Evolutionary conservation across 2,329 filamentous ascomycete genomes (phyloP).

Genomic region (Xylaria polymorpha): DNA sequence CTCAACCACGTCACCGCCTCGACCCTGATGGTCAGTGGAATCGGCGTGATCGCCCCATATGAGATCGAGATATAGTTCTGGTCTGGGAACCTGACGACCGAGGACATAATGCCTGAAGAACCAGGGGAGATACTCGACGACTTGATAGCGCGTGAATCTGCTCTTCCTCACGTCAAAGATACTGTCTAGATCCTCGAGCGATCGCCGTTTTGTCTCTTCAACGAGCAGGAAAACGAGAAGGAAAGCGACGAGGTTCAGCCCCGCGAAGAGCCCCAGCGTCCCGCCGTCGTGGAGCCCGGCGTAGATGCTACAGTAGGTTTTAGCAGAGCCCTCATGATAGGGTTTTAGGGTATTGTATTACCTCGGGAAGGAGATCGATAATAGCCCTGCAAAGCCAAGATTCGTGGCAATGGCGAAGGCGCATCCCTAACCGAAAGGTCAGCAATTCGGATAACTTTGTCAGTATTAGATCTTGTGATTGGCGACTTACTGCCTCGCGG

Average conservation of each 20-base stretch:
- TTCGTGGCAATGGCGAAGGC: constrained; percentile 1
- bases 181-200: constrained; percentile 55
- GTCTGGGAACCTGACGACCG: constrained; percentile 37
- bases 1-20: background rate
- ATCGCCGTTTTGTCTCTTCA: constrained; percentile 57
- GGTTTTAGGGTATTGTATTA: background rate
- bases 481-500: background rate
- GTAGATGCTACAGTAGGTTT: constrained; percentile 40
- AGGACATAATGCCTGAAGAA: constrained; percentile 48
- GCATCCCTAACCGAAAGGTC: background rate
- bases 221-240: constrained; percentile 58
- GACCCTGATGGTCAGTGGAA: background rate
- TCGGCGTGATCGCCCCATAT: constrained; percentile 44
- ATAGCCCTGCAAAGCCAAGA: background rate
- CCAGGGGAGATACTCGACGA: constrained; percentile 53
- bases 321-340: background rate
- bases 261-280: constrained; percentile 59
- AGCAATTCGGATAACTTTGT: background rate
- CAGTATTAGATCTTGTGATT: background rate
- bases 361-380: constrained; percentile 3
- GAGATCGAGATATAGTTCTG: constrained; percentile 51
- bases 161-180: constrained; percentile 55
- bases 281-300: constrained; percentile 49
- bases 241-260: constrained; percentile 60
- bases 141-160: constrained; percentile 54